phyloP scores from a whole-genome alignment of 2,329 filamentous ascomycete genomes.

The Aspergillus fumigatus region DNA sequence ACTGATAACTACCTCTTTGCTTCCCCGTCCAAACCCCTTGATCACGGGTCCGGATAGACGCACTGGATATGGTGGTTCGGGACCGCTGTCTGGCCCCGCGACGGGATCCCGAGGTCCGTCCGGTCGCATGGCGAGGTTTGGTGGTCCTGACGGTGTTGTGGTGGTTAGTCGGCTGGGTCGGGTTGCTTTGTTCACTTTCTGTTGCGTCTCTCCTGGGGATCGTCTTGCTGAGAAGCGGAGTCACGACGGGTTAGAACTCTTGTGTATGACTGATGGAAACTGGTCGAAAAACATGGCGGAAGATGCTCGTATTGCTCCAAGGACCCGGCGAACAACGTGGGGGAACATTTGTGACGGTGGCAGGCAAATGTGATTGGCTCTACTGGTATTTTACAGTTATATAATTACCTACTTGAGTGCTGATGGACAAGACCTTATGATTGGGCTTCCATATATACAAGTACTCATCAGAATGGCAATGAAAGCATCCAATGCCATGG shows the following conservation, averaged over 20 bases:
- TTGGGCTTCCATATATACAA: too few relatives aligned
- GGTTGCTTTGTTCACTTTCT: background rate
- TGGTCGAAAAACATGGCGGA: background rate
- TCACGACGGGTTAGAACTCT: background rate
- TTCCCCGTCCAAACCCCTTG: conserved; percentile 88
- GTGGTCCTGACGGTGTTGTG: background rate
- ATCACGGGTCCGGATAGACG: conserved; percentile 82
- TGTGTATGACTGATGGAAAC: background rate
- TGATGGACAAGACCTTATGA: too few relatives aligned
- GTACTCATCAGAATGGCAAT: too few relatives aligned
- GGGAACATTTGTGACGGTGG: background rate
- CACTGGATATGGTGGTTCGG: conserved; percentile 74
- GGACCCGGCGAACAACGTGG: background rate
- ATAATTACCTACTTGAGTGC: background rate
- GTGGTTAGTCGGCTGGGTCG: background rate
- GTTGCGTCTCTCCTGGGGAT: background rate
- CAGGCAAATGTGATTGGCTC: background rate
- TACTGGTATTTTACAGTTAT: background rate
- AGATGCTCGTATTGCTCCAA: background rate
- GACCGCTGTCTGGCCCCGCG: conserved; percentile 69
- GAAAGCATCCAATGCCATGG: too few relatives aligned
- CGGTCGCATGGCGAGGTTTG: conserved; percentile 38
- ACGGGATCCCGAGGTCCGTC: conserved; percentile 60
- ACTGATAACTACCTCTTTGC: conserved; percentile 66
- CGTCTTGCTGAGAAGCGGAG: background rate